These are phyloP conservation scores for Clarireedia hainanense DNA, from an alignment of 2,329 filamentous ascomycete species.

Conservation along the genomic window DNA sequence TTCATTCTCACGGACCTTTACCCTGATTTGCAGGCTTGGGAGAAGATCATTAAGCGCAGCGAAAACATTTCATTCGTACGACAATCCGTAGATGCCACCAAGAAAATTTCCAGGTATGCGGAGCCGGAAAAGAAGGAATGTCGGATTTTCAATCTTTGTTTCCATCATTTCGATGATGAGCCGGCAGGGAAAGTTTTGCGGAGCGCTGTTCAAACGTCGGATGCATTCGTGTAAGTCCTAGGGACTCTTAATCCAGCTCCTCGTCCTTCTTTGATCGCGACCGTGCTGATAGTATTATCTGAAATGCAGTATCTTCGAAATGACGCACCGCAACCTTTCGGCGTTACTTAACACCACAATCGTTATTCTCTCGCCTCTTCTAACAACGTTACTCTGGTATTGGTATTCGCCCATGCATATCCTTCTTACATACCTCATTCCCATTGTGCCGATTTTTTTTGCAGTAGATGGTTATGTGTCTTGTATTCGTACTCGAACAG, in stretches of 20 bases:
- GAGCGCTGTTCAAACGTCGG: background rate
- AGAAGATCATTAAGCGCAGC: background rate
- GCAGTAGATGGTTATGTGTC: background rate
- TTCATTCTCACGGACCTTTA: background rate
- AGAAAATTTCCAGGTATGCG: background rate
- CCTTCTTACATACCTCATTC: background rate
- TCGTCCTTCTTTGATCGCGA: background rate
- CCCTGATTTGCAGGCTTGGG: background rate
- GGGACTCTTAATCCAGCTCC: background rate
- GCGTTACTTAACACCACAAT: background rate
- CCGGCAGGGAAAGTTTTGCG: background rate
- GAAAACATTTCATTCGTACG: background rate
- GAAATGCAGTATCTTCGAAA: background rate
- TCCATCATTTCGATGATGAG: slow-evolving; percentile 1
- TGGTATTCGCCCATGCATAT: background rate
- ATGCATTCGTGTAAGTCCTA: background rate
- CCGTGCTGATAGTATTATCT: background rate
- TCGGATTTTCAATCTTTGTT: background rate
- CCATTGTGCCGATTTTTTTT: background rate
- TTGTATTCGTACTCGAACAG: background rate
- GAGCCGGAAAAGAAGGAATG: background rate
- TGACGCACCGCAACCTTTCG: background rate
- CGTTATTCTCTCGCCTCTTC: background rate
- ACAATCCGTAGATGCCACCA: background rate
- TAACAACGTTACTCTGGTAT: background rate